Base-by-base conservation (phyloP, 768 basidiomycete species). In the Trametes sanguinea region DNA sequence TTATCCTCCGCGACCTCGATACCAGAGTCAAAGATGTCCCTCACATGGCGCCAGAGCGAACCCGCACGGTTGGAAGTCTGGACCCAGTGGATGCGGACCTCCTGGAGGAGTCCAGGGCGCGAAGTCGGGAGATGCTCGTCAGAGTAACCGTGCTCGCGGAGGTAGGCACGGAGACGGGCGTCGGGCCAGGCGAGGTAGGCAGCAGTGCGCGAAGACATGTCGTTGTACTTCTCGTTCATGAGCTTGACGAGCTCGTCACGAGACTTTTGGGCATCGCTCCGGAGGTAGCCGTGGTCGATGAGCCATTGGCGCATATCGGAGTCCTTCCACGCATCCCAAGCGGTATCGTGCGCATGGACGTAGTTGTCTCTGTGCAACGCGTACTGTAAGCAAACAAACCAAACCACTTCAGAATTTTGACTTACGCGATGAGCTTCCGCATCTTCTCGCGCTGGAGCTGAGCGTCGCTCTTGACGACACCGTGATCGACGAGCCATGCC, bases 121-220 rank as follows among this genome's bases (percentile, higher is more conserved):
- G 69, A 72, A 1, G 80, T 83, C 0, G 89, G 87, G 44, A 92
- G 78, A 51, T 79, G 77, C n/a, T 80, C 80, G 67, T 95, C 93
- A 63, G 81, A 77, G 32, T 96, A 69, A 51, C 89, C 90, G 65
- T 84, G 83, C 69, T 90, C 85, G 46, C 94, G 83, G 17, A 98
- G 82, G 75, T 92, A 97, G 1, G 90, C 94, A 48, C 95, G 88
- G 30, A 98, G 85, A 35, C 95, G 84, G 3, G 95, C 92, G 69
- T 98, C 95, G 11, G 93, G 92, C 96, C 96, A 98, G 9, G 83
- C 81, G 52, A 95, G 78, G 75, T 96, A 97, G 2, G 85, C 77
- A 2, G 86, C 80, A 1, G 81, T 80, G 39, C 77, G 75, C 5
- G 67, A 11, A 11, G 57, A 46, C 16, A 67, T 78, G 57, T 64